Evolutionary conservation across 805 yeast species (phyloP), one percentile per base, ranked within the genome.

Genomic region (Cephaloascus albidus): DNA sequence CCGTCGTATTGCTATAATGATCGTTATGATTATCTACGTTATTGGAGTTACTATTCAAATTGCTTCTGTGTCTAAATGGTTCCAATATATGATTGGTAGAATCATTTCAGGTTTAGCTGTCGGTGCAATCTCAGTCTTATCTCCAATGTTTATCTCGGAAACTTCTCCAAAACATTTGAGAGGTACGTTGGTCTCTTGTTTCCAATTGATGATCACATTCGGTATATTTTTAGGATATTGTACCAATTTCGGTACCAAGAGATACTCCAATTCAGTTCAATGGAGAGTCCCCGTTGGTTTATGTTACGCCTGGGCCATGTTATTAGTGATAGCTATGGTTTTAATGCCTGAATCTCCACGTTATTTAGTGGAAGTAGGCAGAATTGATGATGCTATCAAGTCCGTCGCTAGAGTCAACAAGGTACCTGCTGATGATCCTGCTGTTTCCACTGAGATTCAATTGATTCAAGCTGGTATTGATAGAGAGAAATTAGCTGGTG

Each of bases 191-290:
- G 86, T 81, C 38, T 74, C 81, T 33, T 73, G 77, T 49, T 81
- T 72, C 68, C 88, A 81, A 61, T 65, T 81, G 56, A 76, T 72
- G 72, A 74, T 80, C 46, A 80, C 87, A 33, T 61, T 74, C 37
- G 88, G 87, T 65, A 81, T 81, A 48, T 76, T 81, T 55, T 58
- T 80, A 43, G 88, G 87, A 52, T 78, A 78, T 63, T 72, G 84
- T 60, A 68, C 78, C 36, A 76, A 76, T 40, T 81, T 66, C 54
- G 86, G 81, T 48, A 77, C 85, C 43, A 72, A 74, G 63, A 61
- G 55, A 37, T 72, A 70, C 52, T 20, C 43, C 19, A 70, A 68
- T 52, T 70, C 78, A 12, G 63, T 70, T 46, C 78, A 76, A 55
- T 81, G 87, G 86, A 70, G 84, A 66, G 70, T 78, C 45, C 85